Evolutionary conservation across 306 rosid species (phyloP).

Genomic region (Lagenaria siceraria): DNA sequence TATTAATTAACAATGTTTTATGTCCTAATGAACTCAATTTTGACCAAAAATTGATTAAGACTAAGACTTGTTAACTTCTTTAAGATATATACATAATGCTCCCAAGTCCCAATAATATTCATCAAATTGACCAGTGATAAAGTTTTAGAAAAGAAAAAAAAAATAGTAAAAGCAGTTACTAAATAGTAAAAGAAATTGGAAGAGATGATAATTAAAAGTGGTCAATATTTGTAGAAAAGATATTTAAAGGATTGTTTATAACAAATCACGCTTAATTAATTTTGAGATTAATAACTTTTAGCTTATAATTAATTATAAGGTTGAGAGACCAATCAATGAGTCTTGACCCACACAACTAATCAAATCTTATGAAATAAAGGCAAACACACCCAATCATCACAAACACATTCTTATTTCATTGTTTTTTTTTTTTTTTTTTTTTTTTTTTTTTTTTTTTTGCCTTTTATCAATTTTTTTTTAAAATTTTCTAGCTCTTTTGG

Average conservation of each 20-base stretch:
- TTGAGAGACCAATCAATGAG: neutral
- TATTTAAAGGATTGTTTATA: neutral
- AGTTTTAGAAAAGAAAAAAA: no score
- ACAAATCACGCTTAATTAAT: neutral
- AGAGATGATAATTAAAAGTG: neutral
- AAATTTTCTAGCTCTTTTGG: neutral
- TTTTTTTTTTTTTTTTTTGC: neutral
- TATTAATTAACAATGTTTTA: no score
- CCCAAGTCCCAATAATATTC: neutral
- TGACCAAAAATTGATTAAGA: neutral
- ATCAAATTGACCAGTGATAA: neutral
- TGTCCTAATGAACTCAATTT: no score
- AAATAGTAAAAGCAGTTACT: neutral
- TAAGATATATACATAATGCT: neutral
- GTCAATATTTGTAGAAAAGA: neutral
- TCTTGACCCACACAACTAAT: conserved; percentile 3
- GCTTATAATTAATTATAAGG: neutral
- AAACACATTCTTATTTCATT: neutral
- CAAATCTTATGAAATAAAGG: conserved; percentile 4
- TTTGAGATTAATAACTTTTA: neutral
- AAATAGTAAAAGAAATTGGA: neutral
- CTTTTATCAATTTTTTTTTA: neutral
- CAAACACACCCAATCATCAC: conserved; percentile 5
- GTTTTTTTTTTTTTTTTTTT: neutral
- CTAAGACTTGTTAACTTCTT: neutral